phyloP scores from a whole-genome alignment of 768 basidiomycete genomes.

The Suillus paluster region DNA sequence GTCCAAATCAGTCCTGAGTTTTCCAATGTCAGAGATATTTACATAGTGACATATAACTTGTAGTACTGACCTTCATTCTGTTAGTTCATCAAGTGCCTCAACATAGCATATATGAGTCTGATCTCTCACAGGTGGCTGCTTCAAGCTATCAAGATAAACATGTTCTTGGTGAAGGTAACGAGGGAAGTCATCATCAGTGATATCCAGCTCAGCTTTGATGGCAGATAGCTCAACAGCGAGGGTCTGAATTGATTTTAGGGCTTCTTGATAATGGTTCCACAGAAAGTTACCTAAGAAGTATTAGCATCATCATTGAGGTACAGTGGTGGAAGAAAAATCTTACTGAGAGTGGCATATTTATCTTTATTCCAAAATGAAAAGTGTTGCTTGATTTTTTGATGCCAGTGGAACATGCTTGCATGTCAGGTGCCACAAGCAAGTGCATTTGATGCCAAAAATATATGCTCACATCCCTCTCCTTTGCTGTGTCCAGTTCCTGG shows the following conservation, averaged over 20 bases:
- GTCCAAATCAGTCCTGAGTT: no score
- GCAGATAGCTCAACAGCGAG: background rate
- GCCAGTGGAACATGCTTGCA: constrained; percentile 28
- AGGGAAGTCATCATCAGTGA: no score
- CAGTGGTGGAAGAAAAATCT: background rate
- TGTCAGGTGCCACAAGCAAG: constrained; percentile 25
- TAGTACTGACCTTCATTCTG: no score
- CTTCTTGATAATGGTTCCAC: constrained; percentile 9
- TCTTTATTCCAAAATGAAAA: constrained; percentile 12
- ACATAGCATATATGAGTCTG: no score
- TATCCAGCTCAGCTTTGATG: constrained; percentile 5
- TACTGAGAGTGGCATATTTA: constrained; percentile 20
- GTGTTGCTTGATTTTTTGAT: constrained; percentile 27
- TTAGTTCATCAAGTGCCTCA: no score
- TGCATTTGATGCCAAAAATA: constrained; percentile 23
- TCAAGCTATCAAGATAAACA: no score
- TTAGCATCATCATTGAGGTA: no score
- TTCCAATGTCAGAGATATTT: no score
- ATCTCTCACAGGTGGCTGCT: no score
- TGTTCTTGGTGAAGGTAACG: no score
- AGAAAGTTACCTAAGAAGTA: constrained; percentile 1
- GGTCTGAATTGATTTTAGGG: background rate
- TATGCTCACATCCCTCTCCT: constrained; percentile 25
- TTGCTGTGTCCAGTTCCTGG: constrained; percentile 29
- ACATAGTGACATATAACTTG: no score